Evolutionary conservation across 345 rosid genomes (phyloP), one percentile per base, ranked within the genome.

Genomic region (Melastoma malabathricum): DNA sequence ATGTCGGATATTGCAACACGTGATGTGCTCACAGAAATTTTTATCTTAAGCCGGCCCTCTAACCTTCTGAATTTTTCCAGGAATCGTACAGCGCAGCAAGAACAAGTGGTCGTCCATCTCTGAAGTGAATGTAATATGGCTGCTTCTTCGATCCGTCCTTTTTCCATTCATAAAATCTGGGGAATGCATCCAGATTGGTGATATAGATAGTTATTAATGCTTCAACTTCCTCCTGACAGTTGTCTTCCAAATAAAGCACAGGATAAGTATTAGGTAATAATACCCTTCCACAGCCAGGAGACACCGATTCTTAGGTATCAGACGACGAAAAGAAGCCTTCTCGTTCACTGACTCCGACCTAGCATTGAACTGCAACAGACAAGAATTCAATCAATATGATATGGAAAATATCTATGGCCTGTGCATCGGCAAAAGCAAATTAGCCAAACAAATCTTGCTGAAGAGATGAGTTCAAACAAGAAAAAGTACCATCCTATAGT

Each of bases 141-240:
- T 86, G 98, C 69, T 80, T 86, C 55, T 78, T 86, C 1, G 98
- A 78, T 27, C 85, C 95, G 59, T 86, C 94, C 56, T 82, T 90
- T 60, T 80, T 90, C 96, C 98, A 90, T 77, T 90, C 98, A 57
- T 84, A 90, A 69, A 90, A 90, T 68, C 98, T 84, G 73, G 51
- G 61, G 14, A 31, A 47, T 44, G 41, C 5, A 49, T 54, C 31
- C 20, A 60, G 44, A 43, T 22, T 3, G 13, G 34, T 50, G 31
- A 27, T 27, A 27, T 27, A 27, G 31, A 27, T 27, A 27, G 31
- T 27, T 27, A 27, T 6, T 3, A 27, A 27, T 27, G 6, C 31
- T 27, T 27, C 31, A 27, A 27, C 3, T 27, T 27, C 31, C 31
- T 27, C 31, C 31, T 27, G 4, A 6, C 31, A 27, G 31, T 3